Percentiles rank a stretch among this genome's conserved stretches.
Evolutionary conservation across 2,329 filamentous ascomycete species (phyloP).

Genomic region (Aspergillus vadensis): DNA sequence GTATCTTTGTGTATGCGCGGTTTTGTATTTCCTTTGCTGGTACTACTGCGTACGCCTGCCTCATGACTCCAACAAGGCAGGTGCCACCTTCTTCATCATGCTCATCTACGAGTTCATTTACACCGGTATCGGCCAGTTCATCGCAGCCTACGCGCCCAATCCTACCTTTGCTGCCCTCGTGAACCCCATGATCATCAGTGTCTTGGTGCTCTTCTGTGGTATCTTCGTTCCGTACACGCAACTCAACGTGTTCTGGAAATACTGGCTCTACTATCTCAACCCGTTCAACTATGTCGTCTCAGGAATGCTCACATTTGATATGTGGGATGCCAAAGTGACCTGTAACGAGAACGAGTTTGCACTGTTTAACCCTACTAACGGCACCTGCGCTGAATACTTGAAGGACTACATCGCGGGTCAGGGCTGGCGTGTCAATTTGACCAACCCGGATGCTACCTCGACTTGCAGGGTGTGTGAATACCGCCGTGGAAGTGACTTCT

Average conservation of each 20-base stretch:
- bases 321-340: conserved; percentile 51
- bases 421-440: conserved; percentile 54
- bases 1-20: background rate
- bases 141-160: conserved; percentile 70
- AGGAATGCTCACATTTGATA: conserved; percentile 55
- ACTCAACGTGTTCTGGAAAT: conserved; percentile 68
- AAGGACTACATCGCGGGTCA: conserved; percentile 50
- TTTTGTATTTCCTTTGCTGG: background rate
- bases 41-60: conserved; percentile 4
- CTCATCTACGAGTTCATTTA: conserved; percentile 73
- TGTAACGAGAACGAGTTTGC: conserved; percentile 56
- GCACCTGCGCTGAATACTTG: conserved; percentile 62
- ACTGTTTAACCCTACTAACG: conserved; percentile 43
- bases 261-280: conserved; percentile 64
- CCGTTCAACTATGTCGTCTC: conserved; percentile 65
- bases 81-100: conserved; percentile 67
- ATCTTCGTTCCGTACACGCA: conserved; percentile 66
- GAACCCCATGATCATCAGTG: conserved; percentile 74
- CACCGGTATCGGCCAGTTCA: conserved; percentile 74
- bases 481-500: conserved; percentile 59
- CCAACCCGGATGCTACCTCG: conserved; percentile 61
- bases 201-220: conserved; percentile 71
- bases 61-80: conserved; percentile 51
- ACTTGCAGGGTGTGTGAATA: conserved; percentile 66
- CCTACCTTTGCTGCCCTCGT: conserved; percentile 71